phyloP scores from a whole-genome alignment of 805 yeast genomes.

The Cyberlindnera maritima region DNA sequence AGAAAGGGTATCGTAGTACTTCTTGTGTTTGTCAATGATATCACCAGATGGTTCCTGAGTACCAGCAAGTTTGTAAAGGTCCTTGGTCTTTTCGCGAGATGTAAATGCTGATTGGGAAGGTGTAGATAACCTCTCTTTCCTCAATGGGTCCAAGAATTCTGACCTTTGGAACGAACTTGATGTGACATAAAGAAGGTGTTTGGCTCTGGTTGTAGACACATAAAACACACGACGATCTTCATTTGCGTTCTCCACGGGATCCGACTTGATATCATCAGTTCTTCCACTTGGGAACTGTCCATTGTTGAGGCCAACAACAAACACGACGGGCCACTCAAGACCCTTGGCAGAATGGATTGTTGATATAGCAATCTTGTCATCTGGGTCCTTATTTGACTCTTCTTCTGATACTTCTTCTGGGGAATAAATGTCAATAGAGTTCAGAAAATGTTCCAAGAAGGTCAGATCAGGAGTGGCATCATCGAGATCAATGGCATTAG shows the following conservation, averaged over 20 bases:
- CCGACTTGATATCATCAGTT: slow-evolving; percentile 21
- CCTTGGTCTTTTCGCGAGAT: not conserved
- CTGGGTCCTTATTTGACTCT: slow-evolving; percentile 22
- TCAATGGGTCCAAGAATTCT: slow-evolving; percentile 16
- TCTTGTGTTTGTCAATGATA: not conserved
- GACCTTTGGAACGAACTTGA: slow-evolving; percentile 19
- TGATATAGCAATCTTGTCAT: slow-evolving; percentile 50
- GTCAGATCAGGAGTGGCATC: slow-evolving; percentile 10
- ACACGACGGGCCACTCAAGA: slow-evolving; percentile 92
- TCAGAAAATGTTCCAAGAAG: slow-evolving; percentile 32
- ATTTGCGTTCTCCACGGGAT: slow-evolving; percentile 35
- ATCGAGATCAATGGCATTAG: not conserved
- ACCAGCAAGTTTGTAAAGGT: slow-evolving; percentile 7
- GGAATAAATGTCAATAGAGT: slow-evolving; percentile 35
- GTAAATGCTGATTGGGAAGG: slow-evolving; percentile 3
- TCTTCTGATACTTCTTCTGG: slow-evolving; percentile 25
- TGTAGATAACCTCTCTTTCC: not conserved
- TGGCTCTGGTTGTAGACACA: slow-evolving; percentile 88
- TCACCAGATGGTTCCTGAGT: not conserved
- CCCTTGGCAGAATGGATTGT: slow-evolving; percentile 95
- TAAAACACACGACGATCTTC: slow-evolving; percentile 86
- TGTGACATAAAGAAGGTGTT: slow-evolving; percentile 46
- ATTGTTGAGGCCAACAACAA: slow-evolving; percentile 69
- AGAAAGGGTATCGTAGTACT: not conserved
- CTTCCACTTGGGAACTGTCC: slow-evolving; percentile 61